These are phyloP conservation scores for Starmerella gropengiesseri DNA, from an alignment of 805 yeast species.

Conservation along the genomic window DNA sequence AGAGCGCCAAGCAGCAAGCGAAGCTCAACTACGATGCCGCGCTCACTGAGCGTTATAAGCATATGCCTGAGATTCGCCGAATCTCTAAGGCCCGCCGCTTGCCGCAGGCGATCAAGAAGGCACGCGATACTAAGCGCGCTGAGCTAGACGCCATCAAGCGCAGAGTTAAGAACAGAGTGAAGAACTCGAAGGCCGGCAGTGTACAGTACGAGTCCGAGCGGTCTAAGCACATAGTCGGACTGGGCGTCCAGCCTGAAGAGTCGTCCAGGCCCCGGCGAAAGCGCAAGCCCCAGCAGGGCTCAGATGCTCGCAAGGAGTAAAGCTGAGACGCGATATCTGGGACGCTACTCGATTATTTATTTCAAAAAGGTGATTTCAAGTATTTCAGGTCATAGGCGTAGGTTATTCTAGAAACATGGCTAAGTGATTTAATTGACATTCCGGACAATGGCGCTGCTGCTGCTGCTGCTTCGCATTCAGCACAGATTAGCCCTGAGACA, in stretches of 20 bases:
- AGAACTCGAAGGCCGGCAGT: slow-evolving; percentile 47
- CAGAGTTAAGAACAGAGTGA: slow-evolving; percentile 72
- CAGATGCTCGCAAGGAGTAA: neutral
- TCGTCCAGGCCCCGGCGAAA: neutral
- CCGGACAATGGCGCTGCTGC: too few relatives aligned
- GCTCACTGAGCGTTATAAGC: slow-evolving; percentile 80
- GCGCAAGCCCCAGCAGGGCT: neutral
- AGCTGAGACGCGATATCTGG: neutral
- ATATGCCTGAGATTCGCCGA: slow-evolving; percentile 92
- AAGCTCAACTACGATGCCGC: slow-evolving; percentile 86
- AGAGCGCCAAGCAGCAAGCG: slow-evolving; percentile 66
- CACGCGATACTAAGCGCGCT: slow-evolving; percentile 68
- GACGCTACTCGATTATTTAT: neutral
- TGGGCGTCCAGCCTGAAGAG: slow-evolving; percentile 11
- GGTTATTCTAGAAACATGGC: too few relatives aligned
- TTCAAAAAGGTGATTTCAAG: too few relatives aligned
- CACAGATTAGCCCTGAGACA: too few relatives aligned
- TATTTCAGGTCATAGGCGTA: too few relatives aligned
- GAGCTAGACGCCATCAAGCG: slow-evolving; percentile 66
- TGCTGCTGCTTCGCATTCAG: too few relatives aligned
- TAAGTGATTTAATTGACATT: too few relatives aligned
- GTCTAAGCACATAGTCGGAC: slow-evolving; percentile 67
- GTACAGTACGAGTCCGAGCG: slow-evolving; percentile 50
- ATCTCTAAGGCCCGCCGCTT: slow-evolving; percentile 87
- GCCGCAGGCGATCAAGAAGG: slow-evolving; percentile 78